Base-by-base conservation (phyloP, 176 grass and related monocot genomes). In the Calamus simplicifolius region DNA sequence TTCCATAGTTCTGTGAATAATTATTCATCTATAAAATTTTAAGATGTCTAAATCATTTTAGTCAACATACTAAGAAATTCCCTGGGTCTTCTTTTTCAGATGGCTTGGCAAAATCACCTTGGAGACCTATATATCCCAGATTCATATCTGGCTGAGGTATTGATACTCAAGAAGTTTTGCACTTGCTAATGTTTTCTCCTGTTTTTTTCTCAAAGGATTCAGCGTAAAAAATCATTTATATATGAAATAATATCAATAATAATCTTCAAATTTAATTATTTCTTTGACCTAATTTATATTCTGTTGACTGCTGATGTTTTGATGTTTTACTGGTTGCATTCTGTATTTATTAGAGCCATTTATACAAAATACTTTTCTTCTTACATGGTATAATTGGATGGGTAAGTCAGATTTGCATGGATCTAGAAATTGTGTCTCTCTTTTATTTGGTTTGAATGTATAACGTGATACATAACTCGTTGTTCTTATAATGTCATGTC, bases 121-220 rank as follows among this genome's bases (percentile, higher is more conserved):
- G 59, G 67, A 79, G 29, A 79, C 75, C 18, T 79, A 79, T 35
- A 79, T 79, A 64, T 79, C 75, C 19, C 75, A 72, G 30, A 57
- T 79, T 52, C 75, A 79, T 71, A 71, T 72, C 16, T 79, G 75
- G 75, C 60, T 79, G 48, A 79, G 75, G 75, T 79, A 71, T 16
- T 2, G 38, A 27, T 7, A 31, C 10, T 13, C 3, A 3, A 23
- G 21, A 56, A 13, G 18, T 56, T 56, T 18, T 13, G 23, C 18
- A 10, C 53, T 25, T 19, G 2, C 53, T 56, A 10, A 56, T 18
- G 19, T 18, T 5, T 23, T 25, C 19, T 13, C 21, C 4, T 56
- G 18, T 17, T 56, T 56, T 56, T 56, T 23, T 12, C 53, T 56
- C 53, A 56, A 23, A 23, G 23, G 21, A 23, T 4, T 56, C 53